Base-by-base conservation (phyloP, 192 early-diverging fungal genomes). In the Kappamyces sp. region DNA sequence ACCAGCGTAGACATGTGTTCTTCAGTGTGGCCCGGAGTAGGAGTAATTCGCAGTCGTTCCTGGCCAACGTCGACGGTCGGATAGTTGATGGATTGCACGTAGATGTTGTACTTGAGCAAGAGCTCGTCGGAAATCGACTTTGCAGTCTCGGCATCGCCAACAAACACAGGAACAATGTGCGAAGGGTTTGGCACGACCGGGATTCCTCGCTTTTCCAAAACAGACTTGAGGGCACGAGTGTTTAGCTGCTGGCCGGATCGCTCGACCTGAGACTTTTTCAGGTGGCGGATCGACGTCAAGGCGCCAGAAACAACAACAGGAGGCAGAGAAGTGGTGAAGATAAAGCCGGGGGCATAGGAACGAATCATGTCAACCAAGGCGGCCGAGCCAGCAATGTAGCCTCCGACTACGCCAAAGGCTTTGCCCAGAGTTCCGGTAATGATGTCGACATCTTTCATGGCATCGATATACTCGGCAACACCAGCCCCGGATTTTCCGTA, bases 81-180 rank as follows among this genome's bases (percentile, higher is more conserved):
- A 74, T 91, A 99, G 78, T 99, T 99, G 83, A 99, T 99, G 69
- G 80, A 84, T 78, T 99, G 96, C 42, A 97, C 96, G 72, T 99
- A 99, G 68, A 99, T 96, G 58, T 80, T 80, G 77, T 92, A 88
- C 61, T 91, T 84, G 74, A 67, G 71, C 40, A 99, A 74, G 49
- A 99, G 76, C 79, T 94, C 87, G 72, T 99, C 96, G 34, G 89
- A 91, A 37, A 94, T 90, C 6, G 80, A 80, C 74, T 97, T 99
- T 68, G 89, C 89, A 55, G 82, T 79, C 61, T 94, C 93, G 54
- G 96, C 96, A 67, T 99, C 91, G 49, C 96, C 96, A 15, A 99
- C 86, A 50, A 99, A 85, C 31, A 99, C 91, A 31, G 96, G 96
- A 47, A 99, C 96, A 75, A 99, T 99, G 73, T 99, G 96, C 66